A percentile compares a stretch with the other conserved stretches of the same genome.
phyloP scores from a whole-genome alignment of 768 basidiomycete genomes.

The Pleurotus giganteus region DNA sequence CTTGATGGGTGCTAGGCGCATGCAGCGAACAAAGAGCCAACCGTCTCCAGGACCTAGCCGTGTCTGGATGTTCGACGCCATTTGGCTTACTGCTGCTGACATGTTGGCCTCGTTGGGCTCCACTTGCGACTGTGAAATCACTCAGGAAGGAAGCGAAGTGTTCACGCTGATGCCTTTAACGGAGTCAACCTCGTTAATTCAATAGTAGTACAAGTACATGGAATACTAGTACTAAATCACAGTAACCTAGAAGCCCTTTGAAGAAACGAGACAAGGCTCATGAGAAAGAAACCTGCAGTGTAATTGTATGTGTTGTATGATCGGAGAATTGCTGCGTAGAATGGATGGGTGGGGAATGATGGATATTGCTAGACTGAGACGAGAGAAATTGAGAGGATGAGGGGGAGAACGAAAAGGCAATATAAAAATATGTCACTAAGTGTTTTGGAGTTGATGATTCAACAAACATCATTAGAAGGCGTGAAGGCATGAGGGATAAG shows the following conservation, averaged over 20 bases:
- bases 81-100: too few species aligned
- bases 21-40: too few species aligned
- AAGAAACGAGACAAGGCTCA: background rate
- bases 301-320: background rate
- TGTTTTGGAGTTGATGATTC: constrained; percentile 9
- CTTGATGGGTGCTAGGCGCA: too few species aligned
- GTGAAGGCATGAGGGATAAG: constrained; percentile 3
- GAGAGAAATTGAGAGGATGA: constrained; percentile 17
- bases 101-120: too few species aligned
- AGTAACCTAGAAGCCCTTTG: background rate
- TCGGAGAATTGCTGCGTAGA: background rate
- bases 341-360: constrained; percentile 34
- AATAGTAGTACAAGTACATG: background rate
- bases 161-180: too few species aligned
- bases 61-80: too few species aligned
- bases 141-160: too few species aligned
- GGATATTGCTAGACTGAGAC: constrained; percentile 30
- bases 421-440: constrained; percentile 26
- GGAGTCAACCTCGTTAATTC: background rate
- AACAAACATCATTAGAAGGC: background rate
- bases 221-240: background rate
- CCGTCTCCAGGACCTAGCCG: too few species aligned
- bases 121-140: too few species aligned
- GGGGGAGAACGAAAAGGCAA: constrained; percentile 22
- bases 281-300: background rate